These are phyloP conservation scores for Baorangia bicolor DNA, from an alignment of 768 basidiomycete species.

Conservation along the genomic window DNA sequence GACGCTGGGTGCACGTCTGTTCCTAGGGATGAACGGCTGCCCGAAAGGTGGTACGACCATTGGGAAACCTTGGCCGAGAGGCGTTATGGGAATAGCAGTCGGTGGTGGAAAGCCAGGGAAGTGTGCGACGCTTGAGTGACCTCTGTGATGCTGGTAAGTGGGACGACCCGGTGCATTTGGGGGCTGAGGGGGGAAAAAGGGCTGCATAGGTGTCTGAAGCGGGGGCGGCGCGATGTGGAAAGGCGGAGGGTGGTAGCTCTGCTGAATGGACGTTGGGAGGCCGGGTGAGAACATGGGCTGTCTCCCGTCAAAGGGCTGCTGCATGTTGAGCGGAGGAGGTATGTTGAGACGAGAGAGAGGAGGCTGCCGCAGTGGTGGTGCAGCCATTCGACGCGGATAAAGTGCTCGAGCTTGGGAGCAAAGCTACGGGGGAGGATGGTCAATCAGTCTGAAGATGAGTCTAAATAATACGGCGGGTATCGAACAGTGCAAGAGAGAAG, in stretches of 20 bases:
- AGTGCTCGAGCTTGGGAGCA: neutral
- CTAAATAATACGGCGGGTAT: neutral
- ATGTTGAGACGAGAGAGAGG: slow-evolving; percentile 59
- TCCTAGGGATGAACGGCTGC: slow-evolving; percentile 58
- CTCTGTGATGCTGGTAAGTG: slow-evolving; percentile 48
- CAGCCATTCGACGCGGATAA: slow-evolving; percentile 17
- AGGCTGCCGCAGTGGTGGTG: slow-evolving; percentile 46
- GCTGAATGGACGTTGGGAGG: slow-evolving; percentile 58
- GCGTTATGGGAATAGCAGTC: slow-evolving; percentile 55
- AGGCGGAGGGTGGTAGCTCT: slow-evolving; percentile 51
- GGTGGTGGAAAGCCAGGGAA: slow-evolving; percentile 62
- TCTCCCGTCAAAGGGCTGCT: slow-evolving; percentile 50
- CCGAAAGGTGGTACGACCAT: slow-evolving; percentile 45
- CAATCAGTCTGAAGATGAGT: neutral
- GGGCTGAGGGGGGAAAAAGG: slow-evolving; percentile 55
- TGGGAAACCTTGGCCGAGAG: slow-evolving; percentile 57
- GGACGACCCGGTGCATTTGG: slow-evolving; percentile 54
- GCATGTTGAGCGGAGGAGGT: slow-evolving; percentile 50
- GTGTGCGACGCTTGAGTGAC: slow-evolving; percentile 60
- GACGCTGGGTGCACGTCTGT: slow-evolving; percentile 60
- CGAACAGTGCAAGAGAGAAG: neutral
- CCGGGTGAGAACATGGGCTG: slow-evolving; percentile 64
- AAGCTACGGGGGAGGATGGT: too few species aligned
- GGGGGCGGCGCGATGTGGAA: slow-evolving; percentile 45
- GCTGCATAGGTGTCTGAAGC: slow-evolving; percentile 74